Percentiles rank a stretch among this genome's conserved stretches.
These are phyloP conservation scores for Rhododendron kiyosumense DNA, from an alignment of 148 eudicot genomes.

Conservation along the genomic window DNA sequence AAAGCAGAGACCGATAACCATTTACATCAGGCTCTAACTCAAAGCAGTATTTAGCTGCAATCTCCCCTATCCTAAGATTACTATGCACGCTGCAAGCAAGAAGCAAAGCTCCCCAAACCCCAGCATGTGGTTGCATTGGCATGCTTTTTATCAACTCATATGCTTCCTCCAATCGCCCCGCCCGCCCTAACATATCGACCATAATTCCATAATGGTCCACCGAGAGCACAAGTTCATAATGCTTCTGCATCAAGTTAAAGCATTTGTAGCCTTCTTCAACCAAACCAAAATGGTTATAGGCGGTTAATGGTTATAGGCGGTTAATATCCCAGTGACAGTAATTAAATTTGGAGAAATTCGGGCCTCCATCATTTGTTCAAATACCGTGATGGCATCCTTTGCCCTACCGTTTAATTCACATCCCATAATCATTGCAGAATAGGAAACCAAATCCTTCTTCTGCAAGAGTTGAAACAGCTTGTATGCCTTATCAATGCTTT, in stretches of 20 bases:
- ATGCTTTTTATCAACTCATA: constrained; percentile 63
- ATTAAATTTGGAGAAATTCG: constrained; percentile 53
- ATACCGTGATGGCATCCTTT: constrained; percentile 49
- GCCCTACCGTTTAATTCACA: constrained; percentile 65
- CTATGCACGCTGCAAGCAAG: constrained; percentile 68
- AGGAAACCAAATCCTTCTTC: constrained; percentile 72
- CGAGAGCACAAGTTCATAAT: constrained; percentile 47
- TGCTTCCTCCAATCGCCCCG: constrained; percentile 71
- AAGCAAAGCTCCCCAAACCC: constrained; percentile 93
- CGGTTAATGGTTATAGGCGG: too few species aligned
- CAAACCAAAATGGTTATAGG: constrained; percentile 75
- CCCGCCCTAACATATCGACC: constrained; percentile 78
- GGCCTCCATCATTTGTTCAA: constrained; percentile 52
- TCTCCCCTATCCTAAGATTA: constrained; percentile 66
- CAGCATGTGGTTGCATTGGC: constrained; percentile 74
- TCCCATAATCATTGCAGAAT: constrained; percentile 81
- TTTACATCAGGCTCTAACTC: constrained; percentile 53
- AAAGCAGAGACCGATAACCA: constrained; percentile 67
- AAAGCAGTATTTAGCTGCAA: constrained; percentile 68
- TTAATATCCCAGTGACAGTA: constrained; percentile 64
- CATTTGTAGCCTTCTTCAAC: constrained; percentile 74
- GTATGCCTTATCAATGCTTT: constrained; percentile 56
- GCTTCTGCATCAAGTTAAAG: constrained; percentile 47
- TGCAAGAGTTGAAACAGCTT: constrained; percentile 42
- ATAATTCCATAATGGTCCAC: constrained; percentile 72